These are phyloP conservation scores for Glutinoglossum americanum DNA, from an alignment of 495 filamentous ascomycete species.

Conservation along the genomic window DNA sequence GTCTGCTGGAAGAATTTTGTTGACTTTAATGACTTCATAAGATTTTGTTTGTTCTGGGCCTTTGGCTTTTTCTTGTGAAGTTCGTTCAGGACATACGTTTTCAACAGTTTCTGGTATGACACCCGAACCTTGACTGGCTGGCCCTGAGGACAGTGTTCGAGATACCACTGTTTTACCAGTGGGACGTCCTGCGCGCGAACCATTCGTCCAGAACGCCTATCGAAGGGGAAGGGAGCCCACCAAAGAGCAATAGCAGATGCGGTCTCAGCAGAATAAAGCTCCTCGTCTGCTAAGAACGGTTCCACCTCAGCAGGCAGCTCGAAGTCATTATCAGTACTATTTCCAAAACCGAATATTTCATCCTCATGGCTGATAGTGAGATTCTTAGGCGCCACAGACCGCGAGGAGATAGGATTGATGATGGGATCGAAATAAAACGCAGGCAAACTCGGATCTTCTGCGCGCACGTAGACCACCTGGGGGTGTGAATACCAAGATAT, in stretches of 20 bases:
- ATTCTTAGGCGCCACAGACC: slow-evolving; percentile 88
- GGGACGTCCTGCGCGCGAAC: slow-evolving; percentile 93
- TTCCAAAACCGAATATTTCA: slow-evolving; percentile 72
- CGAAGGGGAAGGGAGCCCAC: slow-evolving; percentile 97
- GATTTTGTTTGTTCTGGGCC: slow-evolving; percentile 81
- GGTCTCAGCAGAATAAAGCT: slow-evolving; percentile 76
- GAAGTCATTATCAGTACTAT: slow-evolving; percentile 76
- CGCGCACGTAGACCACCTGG: slow-evolving; percentile 73
- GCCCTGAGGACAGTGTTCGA: slow-evolving; percentile 80
- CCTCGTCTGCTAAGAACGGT: slow-evolving; percentile 79
- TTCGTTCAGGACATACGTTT: slow-evolving; percentile 91
- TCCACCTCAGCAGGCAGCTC: slow-evolving; percentile 59
- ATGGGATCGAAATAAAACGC: slow-evolving; percentile 96
- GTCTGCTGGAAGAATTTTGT: slow-evolving; percentile 99
- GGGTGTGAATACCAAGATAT: slow-evolving; percentile 87
- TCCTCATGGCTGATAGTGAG: slow-evolving; percentile 85
- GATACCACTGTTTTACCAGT: slow-evolving; percentile 94
- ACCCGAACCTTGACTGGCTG: slow-evolving; percentile 96
- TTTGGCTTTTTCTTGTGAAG: slow-evolving; percentile 88
- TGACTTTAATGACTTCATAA: slow-evolving; percentile 71
- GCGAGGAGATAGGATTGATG: slow-evolving; percentile 93
- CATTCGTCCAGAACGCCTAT: slow-evolving; percentile 92
- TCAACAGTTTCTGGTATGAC: slow-evolving; percentile 97
- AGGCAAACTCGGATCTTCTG: slow-evolving; percentile 73
- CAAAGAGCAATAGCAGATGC: slow-evolving; percentile 82